Percentiles rank a stretch among this genome's conserved stretches.
Evolutionary conservation across 305 asterid species (phyloP).

Genomic region (Rubia occidens): DNA sequence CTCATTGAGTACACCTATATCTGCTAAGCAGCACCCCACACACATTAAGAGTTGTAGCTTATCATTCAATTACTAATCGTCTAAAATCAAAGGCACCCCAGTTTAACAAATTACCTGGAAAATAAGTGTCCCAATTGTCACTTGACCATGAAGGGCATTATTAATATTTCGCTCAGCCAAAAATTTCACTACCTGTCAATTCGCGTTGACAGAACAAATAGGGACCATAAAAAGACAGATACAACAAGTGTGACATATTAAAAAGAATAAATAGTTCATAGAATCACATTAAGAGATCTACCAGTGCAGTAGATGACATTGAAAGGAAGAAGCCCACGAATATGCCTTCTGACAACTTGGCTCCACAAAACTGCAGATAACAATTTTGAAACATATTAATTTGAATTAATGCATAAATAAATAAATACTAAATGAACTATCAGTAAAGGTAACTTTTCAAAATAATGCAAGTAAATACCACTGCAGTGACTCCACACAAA

Average conservation of each 20-base stretch:
- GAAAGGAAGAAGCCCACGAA: conserved; percentile 93
- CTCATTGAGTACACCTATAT: background rate
- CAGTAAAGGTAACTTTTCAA: conserved; percentile 12
- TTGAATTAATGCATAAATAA: background rate
- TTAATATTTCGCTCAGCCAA: conserved; percentile 68
- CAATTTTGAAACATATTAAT: conserved; percentile 11
- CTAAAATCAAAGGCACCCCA: conserved; percentile 1
- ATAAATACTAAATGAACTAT: background rate
- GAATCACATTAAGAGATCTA: conserved; percentile 21
- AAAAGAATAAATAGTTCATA: conserved; percentile 12
- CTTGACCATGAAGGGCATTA: conserved; percentile 86
- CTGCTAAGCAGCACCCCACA: background rate
- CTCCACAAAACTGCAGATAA: conserved; percentile 77
- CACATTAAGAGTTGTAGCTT: background rate
- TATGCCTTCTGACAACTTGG: conserved; percentile 79
- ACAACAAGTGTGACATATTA: conserved; percentile 5
- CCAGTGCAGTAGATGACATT: conserved; percentile 98
- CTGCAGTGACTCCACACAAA: conserved; percentile 56
- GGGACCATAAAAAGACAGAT: background rate
- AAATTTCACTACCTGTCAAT: conserved; percentile 73
- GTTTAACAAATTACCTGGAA: conserved; percentile 55
- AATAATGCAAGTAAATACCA: conserved; percentile 37
- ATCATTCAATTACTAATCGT: background rate
- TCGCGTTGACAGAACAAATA: conserved; percentile 6
- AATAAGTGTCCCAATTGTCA: conserved; percentile 88